Conservation (phyloP, 2,329 filamentous ascomycete species). For the Aspergillus ochraceus region DNA sequence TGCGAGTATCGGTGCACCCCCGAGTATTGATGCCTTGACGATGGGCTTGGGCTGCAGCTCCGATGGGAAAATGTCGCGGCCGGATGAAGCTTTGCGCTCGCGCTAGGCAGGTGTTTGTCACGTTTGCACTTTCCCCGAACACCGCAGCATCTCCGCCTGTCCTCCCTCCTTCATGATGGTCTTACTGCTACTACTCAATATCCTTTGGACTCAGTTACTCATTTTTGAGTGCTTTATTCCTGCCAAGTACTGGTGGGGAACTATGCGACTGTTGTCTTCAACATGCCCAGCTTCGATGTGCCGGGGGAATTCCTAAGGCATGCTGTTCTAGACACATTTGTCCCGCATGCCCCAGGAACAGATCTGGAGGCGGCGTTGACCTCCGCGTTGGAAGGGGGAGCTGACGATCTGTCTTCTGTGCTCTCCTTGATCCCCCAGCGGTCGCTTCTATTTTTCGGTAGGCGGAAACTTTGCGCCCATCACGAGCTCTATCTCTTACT, state of each 20-base stretch:
- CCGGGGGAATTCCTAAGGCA: slow-evolving; percentile 43
- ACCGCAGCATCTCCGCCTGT: slow-evolving; percentile 15
- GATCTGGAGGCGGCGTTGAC: slow-evolving; percentile 43
- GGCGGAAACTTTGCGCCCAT: slow-evolving; percentile 9
- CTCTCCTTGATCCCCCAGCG: slow-evolving; percentile 53
- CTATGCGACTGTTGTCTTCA: slow-evolving; percentile 27
- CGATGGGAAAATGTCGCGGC: slow-evolving; percentile 27
- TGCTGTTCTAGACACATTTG: slow-evolving; percentile 45
- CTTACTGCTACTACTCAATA: not conserved
- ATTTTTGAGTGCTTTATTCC: not conserved
- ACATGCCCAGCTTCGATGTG: slow-evolving; percentile 37
- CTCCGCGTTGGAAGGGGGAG: slow-evolving; percentile 46
- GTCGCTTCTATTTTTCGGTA: slow-evolving; percentile 55
- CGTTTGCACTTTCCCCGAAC: slow-evolving; percentile 25
- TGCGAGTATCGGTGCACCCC: slow-evolving; percentile 8
- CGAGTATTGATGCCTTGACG: slow-evolving; percentile 2
- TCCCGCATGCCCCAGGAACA: slow-evolving; percentile 42
- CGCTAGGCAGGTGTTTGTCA: slow-evolving; percentile 24
- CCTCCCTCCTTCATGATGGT: not conserved
- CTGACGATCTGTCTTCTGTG: slow-evolving; percentile 45
- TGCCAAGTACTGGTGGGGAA: slow-evolving; percentile 6
- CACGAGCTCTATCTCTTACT: slow-evolving; percentile 46
- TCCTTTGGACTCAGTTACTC: not conserved
- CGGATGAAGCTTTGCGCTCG: slow-evolving; percentile 20
- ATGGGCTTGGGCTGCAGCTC: slow-evolving; percentile 4